Evolutionary conservation across 2,329 filamentous ascomycete species (phyloP), one percentile per base, ranked within the genome.

Genomic region (Macrophomina phaseolina): DNA sequence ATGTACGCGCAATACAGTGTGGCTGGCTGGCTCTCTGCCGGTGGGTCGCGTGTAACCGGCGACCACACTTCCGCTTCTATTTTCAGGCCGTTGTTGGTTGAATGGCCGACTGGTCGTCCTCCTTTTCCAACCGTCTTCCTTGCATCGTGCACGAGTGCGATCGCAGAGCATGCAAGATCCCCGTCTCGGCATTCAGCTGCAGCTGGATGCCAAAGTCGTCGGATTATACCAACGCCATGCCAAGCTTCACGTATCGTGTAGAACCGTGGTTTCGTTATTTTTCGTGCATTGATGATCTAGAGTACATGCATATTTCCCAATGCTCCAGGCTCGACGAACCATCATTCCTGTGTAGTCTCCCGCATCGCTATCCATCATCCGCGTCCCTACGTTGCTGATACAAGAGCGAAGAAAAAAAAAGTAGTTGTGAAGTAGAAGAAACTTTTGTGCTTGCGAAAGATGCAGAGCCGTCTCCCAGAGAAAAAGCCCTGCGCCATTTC

Each of bases 1-100:
- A 62, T 48, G 58, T 48, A 62, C 58, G 58, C 58, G 58, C 58
- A 62, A 62, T 62, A 49, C 58, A 49, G 58, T 62, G 58, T 62
- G 58, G 58, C 55, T 60, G 55, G 55, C 32, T 62, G 32, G 34
- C 52, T 52, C 28, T 34, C 49, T 49, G n/a, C n/a, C 8, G 23
- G n/a, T 55, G 32, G 32, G 45, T 62, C 58, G 56, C 56, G 16
- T 61, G 56, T 38, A 49, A 36, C 56, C 56, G 56, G 56, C 28
- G 42, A 49, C 56, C 56, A 61, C 42, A 61, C 30, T 36, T 12
- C 42, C 56, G 58, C 58, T 62, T 62, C 58, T 62, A 62, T 62
- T 62, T 62, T 36, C 28, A 49, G 30, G n/a, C 6, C 23, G 8
- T 56, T 60, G 55, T 60, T 45, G 55, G 55, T 46, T 60, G 55